A percentile compares a stretch with the other conserved stretches of the same genome.
phyloP scores from a whole-genome alignment of 2,329 filamentous ascomycete genomes.

The Stylonectria norvegica region DNA sequence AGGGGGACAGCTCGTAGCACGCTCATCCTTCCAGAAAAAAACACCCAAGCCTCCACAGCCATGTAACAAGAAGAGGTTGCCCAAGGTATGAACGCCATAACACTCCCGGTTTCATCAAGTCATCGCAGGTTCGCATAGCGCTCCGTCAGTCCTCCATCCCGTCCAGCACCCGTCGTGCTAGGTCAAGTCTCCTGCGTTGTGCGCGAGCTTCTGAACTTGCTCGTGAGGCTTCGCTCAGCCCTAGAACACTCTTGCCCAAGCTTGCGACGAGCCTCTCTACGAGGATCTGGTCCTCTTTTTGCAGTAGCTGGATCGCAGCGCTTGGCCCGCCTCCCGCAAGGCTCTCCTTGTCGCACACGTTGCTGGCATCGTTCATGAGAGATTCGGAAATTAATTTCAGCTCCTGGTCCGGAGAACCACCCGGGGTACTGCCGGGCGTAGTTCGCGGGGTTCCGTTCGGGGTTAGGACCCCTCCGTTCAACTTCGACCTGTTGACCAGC shows the following conservation, averaged over 20 bases:
- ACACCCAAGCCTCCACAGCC: too few species aligned
- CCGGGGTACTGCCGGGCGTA: conserved; percentile 31
- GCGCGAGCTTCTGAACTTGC: conserved; percentile 58
- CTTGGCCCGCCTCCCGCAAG: conserved; percentile 27
- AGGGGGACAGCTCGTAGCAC: too few species aligned
- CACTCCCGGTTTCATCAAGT: conserved; percentile 6
- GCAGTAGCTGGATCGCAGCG: conserved; percentile 46
- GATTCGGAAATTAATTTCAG: conserved; percentile 46
- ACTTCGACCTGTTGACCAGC: conserved; percentile 51
- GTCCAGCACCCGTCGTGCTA: conserved; percentile 69
- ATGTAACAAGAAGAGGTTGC: conserved; percentile 16
- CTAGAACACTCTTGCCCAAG: conserved; percentile 58
- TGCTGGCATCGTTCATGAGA: conserved; percentile 47
- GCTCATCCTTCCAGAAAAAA: too few species aligned
- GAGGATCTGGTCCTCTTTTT: conserved; percentile 56
- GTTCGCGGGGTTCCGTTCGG: conserved; percentile 14
- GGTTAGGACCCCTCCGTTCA: conserved; percentile 44
- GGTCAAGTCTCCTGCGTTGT: conserved; percentile 69
- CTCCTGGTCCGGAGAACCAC: conserved; percentile 48
- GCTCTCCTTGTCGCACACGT: conserved; percentile 37
- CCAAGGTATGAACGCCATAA: conserved; percentile 13
- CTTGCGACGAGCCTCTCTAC: conserved; percentile 59
- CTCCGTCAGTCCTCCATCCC: conserved; percentile 52
- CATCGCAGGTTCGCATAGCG: background rate
- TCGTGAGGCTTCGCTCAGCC: conserved; percentile 52